Percentiles rank a stretch among this genome's conserved stretches.
These are phyloP conservation scores for Amylocarpus encephaloides DNA, from an alignment of 2,329 filamentous ascomycete species.

Conservation along the genomic window DNA sequence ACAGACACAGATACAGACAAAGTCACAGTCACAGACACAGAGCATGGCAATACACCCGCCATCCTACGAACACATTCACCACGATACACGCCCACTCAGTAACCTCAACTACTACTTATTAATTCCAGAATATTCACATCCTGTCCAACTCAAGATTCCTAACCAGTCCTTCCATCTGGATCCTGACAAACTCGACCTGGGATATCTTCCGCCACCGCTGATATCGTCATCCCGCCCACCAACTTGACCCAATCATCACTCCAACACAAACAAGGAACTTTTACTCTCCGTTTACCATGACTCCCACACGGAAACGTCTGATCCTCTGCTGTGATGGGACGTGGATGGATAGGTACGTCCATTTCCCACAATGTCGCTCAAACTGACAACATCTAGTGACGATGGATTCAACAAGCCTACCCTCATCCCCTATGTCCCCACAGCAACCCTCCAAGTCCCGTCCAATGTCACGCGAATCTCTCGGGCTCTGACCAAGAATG, in stretches of 20 bases:
- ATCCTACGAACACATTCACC: not conserved
- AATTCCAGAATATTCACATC: not conserved
- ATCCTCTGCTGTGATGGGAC: conserved; percentile 31
- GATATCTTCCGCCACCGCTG: not conserved
- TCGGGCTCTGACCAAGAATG: conserved; percentile 47
- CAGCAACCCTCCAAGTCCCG: conserved; percentile 52
- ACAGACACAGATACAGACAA: not conserved
- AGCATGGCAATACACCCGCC: conserved; percentile 1
- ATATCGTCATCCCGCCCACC: not conserved
- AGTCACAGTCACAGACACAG: not conserved
- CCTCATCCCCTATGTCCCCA: conserved; percentile 49
- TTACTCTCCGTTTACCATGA: not conserved
- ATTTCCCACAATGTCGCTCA: not conserved
- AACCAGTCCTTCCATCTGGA: too few relatives aligned
- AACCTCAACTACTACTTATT: not conserved
- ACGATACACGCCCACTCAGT: not conserved
- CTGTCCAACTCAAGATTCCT: too few relatives aligned
- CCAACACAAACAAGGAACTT: not conserved
- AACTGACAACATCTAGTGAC: conserved; percentile 17
- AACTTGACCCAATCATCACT: too few relatives aligned
- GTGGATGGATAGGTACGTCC: conserved; percentile 26
- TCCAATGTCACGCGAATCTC: conserved; percentile 55
- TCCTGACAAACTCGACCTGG: not conserved
- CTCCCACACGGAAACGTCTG: conserved; percentile 20
- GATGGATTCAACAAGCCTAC: conserved; percentile 27